A percentile compares a stretch with the other conserved stretches of the same genome.
Evolutionary conservation across 2,329 filamentous ascomycete species (phyloP).

Genomic region (Chaetoscypha palmicola): DNA sequence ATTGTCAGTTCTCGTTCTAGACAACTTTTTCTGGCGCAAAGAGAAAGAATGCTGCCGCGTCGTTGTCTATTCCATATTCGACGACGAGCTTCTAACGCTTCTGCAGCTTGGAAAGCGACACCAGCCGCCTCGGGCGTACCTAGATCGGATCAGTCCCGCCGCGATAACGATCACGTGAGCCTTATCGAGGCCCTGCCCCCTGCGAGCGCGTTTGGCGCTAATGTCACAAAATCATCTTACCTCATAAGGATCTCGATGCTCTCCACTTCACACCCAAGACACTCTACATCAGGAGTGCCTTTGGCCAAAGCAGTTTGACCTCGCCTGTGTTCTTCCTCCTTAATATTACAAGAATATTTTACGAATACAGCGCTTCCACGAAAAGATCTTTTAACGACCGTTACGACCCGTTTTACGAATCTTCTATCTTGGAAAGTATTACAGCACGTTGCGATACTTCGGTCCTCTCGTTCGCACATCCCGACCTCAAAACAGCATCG

Average conservation of each 20-base stretch:
- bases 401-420: slow-evolving; percentile 31
- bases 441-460: slow-evolving; percentile 6
- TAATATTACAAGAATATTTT: neutral
- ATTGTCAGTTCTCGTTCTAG: too few species aligned
- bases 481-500: neutral
- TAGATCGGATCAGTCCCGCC: too few species aligned
- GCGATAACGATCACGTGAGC: slow-evolving; percentile 12
- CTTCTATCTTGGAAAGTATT: slow-evolving; percentile 24
- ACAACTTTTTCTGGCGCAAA: neutral
- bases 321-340: neutral
- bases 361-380: slow-evolving; percentile 1
- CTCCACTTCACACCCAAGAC: slow-evolving; percentile 2
- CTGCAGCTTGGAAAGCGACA: neutral
- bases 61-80: slow-evolving; percentile 17
- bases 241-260: neutral
- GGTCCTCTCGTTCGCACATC: neutral
- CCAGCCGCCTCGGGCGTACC: too few species aligned
- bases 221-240: slow-evolving; percentile 1
- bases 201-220: slow-evolving; percentile 3
- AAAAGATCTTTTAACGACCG: slow-evolving; percentile 21
- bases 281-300: slow-evolving; percentile 13
- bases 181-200: slow-evolving; percentile 8
- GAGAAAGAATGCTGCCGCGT: too few species aligned
- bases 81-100: slow-evolving; percentile 16
- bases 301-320: too few species aligned